A percentile compares a stretch with the other conserved stretches of the same genome.
phyloP scores from a whole-genome alignment of 2,329 filamentous ascomycete genomes.

The Didymella pinodella region DNA sequence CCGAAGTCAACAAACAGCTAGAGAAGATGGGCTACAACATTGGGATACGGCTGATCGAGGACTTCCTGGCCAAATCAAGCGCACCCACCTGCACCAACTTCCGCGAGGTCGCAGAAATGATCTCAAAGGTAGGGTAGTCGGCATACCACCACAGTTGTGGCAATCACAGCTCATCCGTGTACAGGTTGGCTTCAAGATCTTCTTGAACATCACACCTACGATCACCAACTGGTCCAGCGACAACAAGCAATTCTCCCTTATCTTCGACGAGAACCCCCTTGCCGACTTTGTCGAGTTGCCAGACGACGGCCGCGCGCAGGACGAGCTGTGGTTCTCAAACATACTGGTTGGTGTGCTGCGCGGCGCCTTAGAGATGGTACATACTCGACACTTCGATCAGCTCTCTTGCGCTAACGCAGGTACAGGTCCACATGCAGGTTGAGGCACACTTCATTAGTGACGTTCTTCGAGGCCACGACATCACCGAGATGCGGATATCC shows the following conservation, averaged over 20 bases:
- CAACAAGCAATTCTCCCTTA: constrained; percentile 92
- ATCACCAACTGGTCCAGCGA: constrained; percentile 96
- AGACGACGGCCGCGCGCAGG: constrained; percentile 92
- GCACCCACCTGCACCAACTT: constrained; percentile 91
- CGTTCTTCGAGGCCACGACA: constrained; percentile 89
- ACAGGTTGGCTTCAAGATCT: constrained; percentile 98
- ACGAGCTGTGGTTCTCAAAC: constrained; percentile 98
- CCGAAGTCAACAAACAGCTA: constrained; percentile 95
- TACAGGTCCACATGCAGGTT: constrained; percentile 90
- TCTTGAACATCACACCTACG: constrained; percentile 92
- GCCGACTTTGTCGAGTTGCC: constrained; percentile 98
- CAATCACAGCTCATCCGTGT: background rate
- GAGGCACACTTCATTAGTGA: constrained; percentile 97
- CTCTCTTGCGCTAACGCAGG: constrained; percentile 16
- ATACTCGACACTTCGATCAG: constrained; percentile 3
- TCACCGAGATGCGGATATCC: constrained; percentile 94
- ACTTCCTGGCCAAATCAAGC: constrained; percentile 95
- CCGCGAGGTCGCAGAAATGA: constrained; percentile 94
- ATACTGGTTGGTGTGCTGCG: constrained; percentile 92
- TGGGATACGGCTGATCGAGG: constrained; percentile 91
- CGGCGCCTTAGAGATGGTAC: constrained; percentile 93
- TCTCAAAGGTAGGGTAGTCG: constrained; percentile 73
- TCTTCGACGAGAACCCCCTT: constrained; percentile 96
- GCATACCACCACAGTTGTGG: background rate
- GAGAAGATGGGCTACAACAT: constrained; percentile 99